Evolutionary conservation across 2,329 filamentous ascomycete species (phyloP), one percentile per base, ranked within the genome.

Genomic region (Trichoderma simmonsii): DNA sequence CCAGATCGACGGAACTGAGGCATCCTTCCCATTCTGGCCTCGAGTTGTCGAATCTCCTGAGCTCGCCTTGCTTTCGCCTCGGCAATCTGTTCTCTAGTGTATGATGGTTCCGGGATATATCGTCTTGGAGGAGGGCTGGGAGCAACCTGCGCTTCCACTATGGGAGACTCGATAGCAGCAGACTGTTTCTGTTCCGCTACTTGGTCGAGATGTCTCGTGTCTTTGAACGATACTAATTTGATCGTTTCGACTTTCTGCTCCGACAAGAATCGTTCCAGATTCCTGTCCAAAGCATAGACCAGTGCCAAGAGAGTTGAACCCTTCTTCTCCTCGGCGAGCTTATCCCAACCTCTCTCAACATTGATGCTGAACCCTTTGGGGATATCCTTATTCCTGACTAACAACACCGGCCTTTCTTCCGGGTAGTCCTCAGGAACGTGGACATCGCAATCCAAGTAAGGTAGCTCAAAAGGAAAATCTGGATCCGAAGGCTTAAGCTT

Each of bases 401-500:
- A 86, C 68, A 96, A 82, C 18, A 82, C 83, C 48, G 93, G 90
- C 32, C 82, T 82, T 56, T 82, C 80, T 51, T 82, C 81, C 21
- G 92, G 93, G 80, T 93, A 95, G 21, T 81, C 81, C 11, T 78
- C 79, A 2, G 93, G 93, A 24, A 96, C 85, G 65, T 84, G 86
- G 48, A 96, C 82, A 57, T 89, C 85, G 78, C 92, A 95, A 54
- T 92, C 86, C 36, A 96, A 83, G 51, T 87, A 84, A 30, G 89
- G 86, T 77, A 95, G 84, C 73, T 94, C 92, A 80, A 93, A 95
- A 1, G 93, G 92, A 77, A 96, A 95, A 77, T 96, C 93, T 0
- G 93, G 93, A 78, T 96, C 93, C 6, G 93, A 94, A 6, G 93
- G 93, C 14, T 82, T 82, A 73, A 96, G 82, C 66, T 85, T 88